Evolutionary conservation across 176 grass and related monocot species (phyloP), one percentile per base, ranked within the genome.

Genomic region (Oryza brachyantha): DNA sequence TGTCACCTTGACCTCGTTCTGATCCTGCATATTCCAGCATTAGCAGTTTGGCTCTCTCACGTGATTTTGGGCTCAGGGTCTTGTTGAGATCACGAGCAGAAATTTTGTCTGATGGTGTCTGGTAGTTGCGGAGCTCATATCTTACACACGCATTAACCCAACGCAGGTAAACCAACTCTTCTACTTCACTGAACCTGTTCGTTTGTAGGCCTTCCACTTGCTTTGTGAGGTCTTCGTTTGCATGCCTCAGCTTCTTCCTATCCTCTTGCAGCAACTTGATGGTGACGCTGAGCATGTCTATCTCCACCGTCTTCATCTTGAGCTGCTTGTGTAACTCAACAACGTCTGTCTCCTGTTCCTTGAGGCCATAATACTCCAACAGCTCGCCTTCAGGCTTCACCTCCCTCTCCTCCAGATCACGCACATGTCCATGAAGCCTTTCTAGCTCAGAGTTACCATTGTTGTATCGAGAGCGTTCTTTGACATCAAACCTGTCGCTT

Each of bases 161-260:
- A 1, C 92, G 88, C 36, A 95, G 90, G 85, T 99, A 99, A 17
- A 99, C 92, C 21, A 99, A 39, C n/a, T n/a, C n/a, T 60, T 99
- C 96, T 5, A 99, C 96, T 64, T 99, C 96, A 25, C 92, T 92
- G 84, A 99, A 99, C 55, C 96, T 85, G 61, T 87, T 99, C 88
- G 93, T 91, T 26, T 99, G 96, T 55, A 95, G 86, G 37, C 92
- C 92, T 93, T 99, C 96, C 29, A 99, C 96, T 87, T 99, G 96
- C 85, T 95, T 99, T 37, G 83, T 79, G 13, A 99, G 90, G 70
- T 99, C 96, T 70, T 94, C 87, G 35, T 95, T 94, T 28, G 88
- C 66, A 32, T 93, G 92, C 66, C 90, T 75, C 27, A 99, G 84
- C 68, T 95, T 99, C 88, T 86, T 96, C 72, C 88, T 79, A 69